phyloP scores from a whole-genome alignment of 257 asterid genomes.

The Fraxinus pennsylvanica region DNA sequence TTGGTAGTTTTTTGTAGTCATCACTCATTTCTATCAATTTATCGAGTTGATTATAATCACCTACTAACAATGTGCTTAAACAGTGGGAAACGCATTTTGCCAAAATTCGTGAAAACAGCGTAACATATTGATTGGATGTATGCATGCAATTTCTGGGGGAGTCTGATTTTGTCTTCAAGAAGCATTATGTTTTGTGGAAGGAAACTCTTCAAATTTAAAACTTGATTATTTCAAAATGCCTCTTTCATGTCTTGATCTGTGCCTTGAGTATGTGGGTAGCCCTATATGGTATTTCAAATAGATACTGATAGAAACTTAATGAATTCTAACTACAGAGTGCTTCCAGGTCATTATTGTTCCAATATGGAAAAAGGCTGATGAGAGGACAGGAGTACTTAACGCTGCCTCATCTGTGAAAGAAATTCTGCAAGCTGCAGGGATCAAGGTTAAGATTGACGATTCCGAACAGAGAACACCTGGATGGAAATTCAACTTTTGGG shows the following conservation, averaged over 20 bases:
- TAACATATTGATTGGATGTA: not conserved
- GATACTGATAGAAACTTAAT: conserved; percentile 18
- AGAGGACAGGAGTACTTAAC: conserved; percentile 64
- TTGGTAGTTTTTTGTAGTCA: too few species aligned
- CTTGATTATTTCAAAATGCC: conserved; percentile 23
- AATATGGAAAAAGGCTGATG: conserved; percentile 85
- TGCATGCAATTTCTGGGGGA: not conserved
- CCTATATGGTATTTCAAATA: conserved; percentile 3
- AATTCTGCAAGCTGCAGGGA: conserved; percentile 69
- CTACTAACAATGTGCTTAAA: not conserved
- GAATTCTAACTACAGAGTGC: conserved; percentile 21
- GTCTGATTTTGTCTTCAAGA: conserved; percentile 5
- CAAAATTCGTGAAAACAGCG: not conserved
- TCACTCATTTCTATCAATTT: too few species aligned
- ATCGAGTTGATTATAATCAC: too few species aligned
- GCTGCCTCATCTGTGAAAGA: conserved; percentile 74
- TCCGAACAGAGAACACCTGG: conserved; percentile 99
- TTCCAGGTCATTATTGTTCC: conserved; percentile 87
- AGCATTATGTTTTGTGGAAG: not conserved
- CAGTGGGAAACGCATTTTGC: conserved; percentile 5
- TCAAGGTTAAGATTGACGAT: conserved; percentile 79
- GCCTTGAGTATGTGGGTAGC: conserved; percentile 7
- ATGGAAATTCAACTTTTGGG: conserved; percentile 97
- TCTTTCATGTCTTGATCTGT: conserved; percentile 3
- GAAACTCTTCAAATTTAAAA: not conserved